phyloP scores from a whole-genome alignment of 805 yeast genomes.

The Candida manassasensis region DNA sequence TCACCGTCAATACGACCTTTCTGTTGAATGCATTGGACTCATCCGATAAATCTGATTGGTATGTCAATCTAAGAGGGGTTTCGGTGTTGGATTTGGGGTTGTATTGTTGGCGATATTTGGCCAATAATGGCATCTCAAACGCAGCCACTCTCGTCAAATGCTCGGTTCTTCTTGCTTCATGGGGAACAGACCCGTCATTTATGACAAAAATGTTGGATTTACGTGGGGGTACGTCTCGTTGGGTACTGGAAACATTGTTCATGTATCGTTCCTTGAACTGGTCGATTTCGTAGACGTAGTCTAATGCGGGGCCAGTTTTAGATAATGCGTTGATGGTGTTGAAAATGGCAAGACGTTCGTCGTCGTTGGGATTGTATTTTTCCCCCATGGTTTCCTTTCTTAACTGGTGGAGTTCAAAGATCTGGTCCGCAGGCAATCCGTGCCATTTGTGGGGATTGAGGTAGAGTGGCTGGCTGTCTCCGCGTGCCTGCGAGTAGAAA shows the following conservation, averaged over 20 bases:
- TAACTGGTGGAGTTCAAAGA: constrained; percentile 56
- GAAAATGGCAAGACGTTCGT: constrained; percentile 48
- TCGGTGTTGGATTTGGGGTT: constrained; percentile 39
- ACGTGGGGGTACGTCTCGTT: constrained; percentile 36
- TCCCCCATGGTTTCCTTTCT: constrained; percentile 46
- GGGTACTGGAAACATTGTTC: constrained; percentile 36
- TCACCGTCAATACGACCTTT: constrained; percentile 59
- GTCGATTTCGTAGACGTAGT: constrained; percentile 38
- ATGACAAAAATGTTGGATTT: constrained; percentile 32
- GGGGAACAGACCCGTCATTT: constrained; percentile 32
- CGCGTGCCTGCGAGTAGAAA: not conserved
- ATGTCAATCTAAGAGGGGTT: constrained; percentile 62
- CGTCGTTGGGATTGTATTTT: constrained; percentile 52
- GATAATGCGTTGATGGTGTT: constrained; percentile 32
- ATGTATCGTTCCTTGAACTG: constrained; percentile 38
- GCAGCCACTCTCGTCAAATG: constrained; percentile 81
- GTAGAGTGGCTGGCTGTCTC: constrained; percentile 29
- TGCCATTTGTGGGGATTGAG: constrained; percentile 68
- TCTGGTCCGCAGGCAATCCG: constrained; percentile 59
- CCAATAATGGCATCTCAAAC: constrained; percentile 83
- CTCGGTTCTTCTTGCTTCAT: constrained; percentile 64
- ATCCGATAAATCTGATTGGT: constrained; percentile 63
- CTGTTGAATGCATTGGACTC: constrained; percentile 65
- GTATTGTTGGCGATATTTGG: constrained; percentile 70
- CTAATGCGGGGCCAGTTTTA: constrained; percentile 28